Percentiles rank a stretch among this genome's conserved stretches.
These are phyloP conservation scores for Trypanosoma caninum DNA, from an alignment of 208 protist species.

Conservation along the genomic window DNA sequence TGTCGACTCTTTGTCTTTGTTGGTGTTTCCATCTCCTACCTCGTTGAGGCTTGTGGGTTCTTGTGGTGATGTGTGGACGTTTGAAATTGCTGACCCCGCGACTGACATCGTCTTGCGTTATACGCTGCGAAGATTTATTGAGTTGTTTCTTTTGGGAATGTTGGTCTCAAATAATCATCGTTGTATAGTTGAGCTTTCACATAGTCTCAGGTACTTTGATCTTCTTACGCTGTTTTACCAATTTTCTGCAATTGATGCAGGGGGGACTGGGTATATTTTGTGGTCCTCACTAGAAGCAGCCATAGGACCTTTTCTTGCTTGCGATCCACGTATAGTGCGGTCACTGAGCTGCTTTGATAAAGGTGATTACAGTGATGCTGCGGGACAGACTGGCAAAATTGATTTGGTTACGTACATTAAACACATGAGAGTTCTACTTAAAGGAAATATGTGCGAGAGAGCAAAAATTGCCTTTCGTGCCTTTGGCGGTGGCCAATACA, in stretches of 20 bases:
- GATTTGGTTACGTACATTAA: conserved; percentile 4
- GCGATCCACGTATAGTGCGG: conserved; percentile 6
- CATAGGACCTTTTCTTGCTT: conserved; percentile 12
- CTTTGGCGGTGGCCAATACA: conserved; percentile 5
- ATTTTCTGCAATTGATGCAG: conserved; percentile 10
- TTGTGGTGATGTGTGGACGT: conserved; percentile 7
- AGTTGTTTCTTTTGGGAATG: conserved; percentile 14
- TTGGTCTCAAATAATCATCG: neutral
- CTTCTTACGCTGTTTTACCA: conserved; percentile 5
- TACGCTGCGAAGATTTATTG: conserved; percentile 7
- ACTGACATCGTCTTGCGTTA: neutral
- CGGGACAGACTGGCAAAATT: neutral
- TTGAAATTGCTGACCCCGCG: conserved; percentile 6
- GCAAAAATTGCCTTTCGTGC: conserved; percentile 14
- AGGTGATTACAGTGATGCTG: neutral
- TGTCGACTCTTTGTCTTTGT: neutral
- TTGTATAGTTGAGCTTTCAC: neutral
- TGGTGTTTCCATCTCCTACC: conserved; percentile 5
- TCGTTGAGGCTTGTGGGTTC: conserved; percentile 8
- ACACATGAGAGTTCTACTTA: conserved; percentile 10
- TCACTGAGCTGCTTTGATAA: conserved; percentile 2
- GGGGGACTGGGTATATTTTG: conserved; percentile 4
- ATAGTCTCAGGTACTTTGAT: conserved; percentile 13
- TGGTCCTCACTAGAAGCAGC: conserved; percentile 15
- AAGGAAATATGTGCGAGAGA: conserved; percentile 6